These are phyloP conservation scores for Malus domestica DNA, from an alignment of 306 rosid genomes.

Conservation along the genomic window DNA sequence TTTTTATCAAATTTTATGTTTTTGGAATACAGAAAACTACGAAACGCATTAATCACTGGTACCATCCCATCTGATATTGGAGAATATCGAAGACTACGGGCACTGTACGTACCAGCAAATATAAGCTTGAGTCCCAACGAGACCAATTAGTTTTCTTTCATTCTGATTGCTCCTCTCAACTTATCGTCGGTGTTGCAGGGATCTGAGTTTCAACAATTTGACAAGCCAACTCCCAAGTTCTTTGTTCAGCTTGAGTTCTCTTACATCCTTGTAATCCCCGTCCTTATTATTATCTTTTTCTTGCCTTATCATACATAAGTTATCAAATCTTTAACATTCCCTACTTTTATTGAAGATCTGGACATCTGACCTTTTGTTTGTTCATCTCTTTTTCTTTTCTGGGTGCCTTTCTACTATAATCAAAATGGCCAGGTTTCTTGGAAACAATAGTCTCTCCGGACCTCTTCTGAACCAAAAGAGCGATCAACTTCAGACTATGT, in stretches of 20 bases:
- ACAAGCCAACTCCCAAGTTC: slow-evolving; percentile 17
- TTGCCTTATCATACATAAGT: not conserved
- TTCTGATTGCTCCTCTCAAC: not conserved
- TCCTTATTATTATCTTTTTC: not conserved
- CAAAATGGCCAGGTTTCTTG: slow-evolving; percentile 25
- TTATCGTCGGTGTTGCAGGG: not conserved
- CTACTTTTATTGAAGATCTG: too few relatives aligned
- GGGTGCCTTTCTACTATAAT: not conserved
- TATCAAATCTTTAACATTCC: not conserved
- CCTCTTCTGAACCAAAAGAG: slow-evolving; percentile 13
- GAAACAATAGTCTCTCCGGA: slow-evolving; percentile 29
- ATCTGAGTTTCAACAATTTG: slow-evolving; percentile 25
- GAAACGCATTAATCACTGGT: slow-evolving; percentile 23
- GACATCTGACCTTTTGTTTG: too few relatives aligned
- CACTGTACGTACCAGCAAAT: not conserved
- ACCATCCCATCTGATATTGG: slow-evolving; percentile 18
- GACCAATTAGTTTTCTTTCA: not conserved
- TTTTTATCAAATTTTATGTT: not conserved
- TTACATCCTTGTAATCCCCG: slow-evolving; percentile 3
- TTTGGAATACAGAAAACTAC: slow-evolving; percentile 1
- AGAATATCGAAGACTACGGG: not conserved
- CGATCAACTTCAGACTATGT: slow-evolving; percentile 1
- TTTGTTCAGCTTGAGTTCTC: slow-evolving; percentile 10
- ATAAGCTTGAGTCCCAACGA: not conserved
- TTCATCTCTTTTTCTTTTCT: not conserved